Base-by-base conservation (phyloP, 345 rosid species). In the Salix udensis region DNA sequence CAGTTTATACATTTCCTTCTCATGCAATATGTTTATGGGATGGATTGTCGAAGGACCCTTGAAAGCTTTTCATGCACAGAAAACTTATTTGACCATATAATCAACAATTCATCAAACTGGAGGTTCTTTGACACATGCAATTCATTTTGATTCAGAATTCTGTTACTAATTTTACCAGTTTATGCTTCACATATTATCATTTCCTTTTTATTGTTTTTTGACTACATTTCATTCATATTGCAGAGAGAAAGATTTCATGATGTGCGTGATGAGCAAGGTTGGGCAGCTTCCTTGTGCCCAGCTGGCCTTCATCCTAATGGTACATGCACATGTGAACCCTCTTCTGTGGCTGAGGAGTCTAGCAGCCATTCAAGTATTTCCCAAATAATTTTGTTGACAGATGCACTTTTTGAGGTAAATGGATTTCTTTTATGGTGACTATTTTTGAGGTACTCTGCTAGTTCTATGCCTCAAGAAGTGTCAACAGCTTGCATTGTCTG, bases 341-440 rank as follows among this genome's bases (percentile, higher is more conserved):
- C 68, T 9, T 61, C n/a, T 24, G 28, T 9, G 24, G 39, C 39
- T 60, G 78, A 46, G 44, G 75, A 62, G 40, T 21, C 82, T 39
- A 37, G 36, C 64, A 31, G 70, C 55, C 65, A 46, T 34, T 9
- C 42, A 68, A 65, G 42, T 28, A 46, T 79, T 74, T 74, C 82
- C 4, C 77, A 74, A n/a, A 64, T 79, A 44, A 16, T 69, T 64
- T 26, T 79, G 70, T 74, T 79, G 65, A 68, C 78, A 24, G 82
- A 69, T 73, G 74, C 82, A 60, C 82, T 79, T 74, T 68, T 61
- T 74, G 82, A 79, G 77, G 82, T 79, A 74, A 74, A 19, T 10
- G 15, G 15, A 67, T 21, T 67, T 62, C 28, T 31, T 18, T 44
- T 30, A 23, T 7, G 24, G 64, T 42, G 10, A n/a, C 40, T 42